Percentiles rank a stretch among this genome's conserved stretches.
Evolutionary conservation across 768 basidiomycete species (phyloP).

Genomic region (Naganishia randhawae): DNA sequence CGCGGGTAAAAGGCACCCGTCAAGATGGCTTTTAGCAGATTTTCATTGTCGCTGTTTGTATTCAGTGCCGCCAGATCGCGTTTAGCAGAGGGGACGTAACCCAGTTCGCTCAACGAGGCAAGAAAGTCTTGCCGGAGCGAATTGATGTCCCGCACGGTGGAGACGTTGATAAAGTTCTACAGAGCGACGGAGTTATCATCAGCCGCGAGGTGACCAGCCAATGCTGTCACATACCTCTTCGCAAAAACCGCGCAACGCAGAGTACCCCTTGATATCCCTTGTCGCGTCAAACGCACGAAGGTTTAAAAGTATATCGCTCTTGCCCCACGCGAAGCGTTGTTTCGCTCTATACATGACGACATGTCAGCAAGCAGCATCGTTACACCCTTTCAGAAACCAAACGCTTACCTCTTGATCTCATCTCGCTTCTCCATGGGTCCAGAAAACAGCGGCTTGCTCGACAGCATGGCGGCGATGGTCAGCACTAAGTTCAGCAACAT

Average conservation of each 20-base stretch:
- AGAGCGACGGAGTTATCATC: not conserved
- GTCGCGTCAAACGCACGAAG: constrained; percentile 63
- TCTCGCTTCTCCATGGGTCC: constrained; percentile 79
- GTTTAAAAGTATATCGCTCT: constrained; percentile 83
- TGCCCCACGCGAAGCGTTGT: constrained; percentile 63
- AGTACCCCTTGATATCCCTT: constrained; percentile 55
- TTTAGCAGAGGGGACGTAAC: constrained; percentile 55
- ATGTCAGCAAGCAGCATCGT: not conserved
- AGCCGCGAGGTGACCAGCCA: too few species aligned
- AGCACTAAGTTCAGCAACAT: constrained; percentile 54
- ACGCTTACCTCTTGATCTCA: constrained; percentile 65
- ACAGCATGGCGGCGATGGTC: constrained; percentile 75
- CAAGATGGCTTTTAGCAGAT: constrained; percentile 76
- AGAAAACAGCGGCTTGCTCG: constrained; percentile 80
- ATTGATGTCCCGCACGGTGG: constrained; percentile 71
- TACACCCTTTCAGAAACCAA: not conserved
- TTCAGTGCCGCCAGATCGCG: constrained; percentile 56
- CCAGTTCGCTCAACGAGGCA: constrained; percentile 64
- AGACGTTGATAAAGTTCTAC: constrained; percentile 76
- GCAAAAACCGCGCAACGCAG: constrained; percentile 62
- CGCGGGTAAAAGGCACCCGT: constrained; percentile 84
- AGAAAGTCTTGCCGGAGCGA: constrained; percentile 74
- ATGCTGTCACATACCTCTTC: constrained; percentile 55
- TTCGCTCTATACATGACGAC: constrained; percentile 59
- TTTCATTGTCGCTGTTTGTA: constrained; percentile 62